Evolutionary conservation across 2,329 filamentous ascomycete genomes (phyloP).

Genomic region (Blastomyces silverae): DNA sequence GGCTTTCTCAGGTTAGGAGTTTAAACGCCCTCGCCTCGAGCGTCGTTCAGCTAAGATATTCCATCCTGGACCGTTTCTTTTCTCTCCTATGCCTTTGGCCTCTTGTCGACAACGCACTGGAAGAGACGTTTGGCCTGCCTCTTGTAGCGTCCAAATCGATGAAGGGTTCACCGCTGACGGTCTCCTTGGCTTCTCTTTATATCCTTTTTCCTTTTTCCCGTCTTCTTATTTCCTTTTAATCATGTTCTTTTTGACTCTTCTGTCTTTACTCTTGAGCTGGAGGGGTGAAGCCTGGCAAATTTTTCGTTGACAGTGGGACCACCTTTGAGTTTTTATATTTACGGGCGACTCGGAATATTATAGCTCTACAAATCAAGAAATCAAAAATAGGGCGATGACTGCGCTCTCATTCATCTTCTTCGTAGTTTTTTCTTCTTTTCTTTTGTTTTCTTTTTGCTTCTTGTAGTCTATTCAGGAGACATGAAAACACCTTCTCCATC

Average conservation of each 20-base stretch:
- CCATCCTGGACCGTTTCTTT: background rate
- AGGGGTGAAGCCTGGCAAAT: slow-evolving; percentile 5
- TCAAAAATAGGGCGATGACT: background rate
- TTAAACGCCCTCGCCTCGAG: slow-evolving; percentile 13
- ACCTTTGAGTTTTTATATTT: background rate
- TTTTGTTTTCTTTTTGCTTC: background rate
- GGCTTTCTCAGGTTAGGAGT: slow-evolving; percentile 21
- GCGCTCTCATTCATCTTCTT: background rate
- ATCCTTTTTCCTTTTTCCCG: background rate
- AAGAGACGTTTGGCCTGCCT: background rate
- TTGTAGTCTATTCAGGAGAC: background rate
- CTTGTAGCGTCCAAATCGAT: background rate
- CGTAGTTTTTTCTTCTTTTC: too few relatives aligned
- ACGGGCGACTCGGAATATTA: background rate
- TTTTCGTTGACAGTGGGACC: slow-evolving; percentile 11
- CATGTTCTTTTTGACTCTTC: too few relatives aligned
- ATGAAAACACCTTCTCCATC: too few relatives aligned
- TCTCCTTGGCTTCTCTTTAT: background rate
- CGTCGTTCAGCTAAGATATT: background rate
- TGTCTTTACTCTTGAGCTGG: background rate
- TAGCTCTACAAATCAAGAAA: background rate
- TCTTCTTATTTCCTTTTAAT: background rate
- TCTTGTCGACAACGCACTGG: background rate
- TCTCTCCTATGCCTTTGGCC: background rate
- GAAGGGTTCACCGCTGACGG: background rate